Evolutionary conservation across 345 rosid species (phyloP).

Genomic region (Brassica carinata): DNA sequence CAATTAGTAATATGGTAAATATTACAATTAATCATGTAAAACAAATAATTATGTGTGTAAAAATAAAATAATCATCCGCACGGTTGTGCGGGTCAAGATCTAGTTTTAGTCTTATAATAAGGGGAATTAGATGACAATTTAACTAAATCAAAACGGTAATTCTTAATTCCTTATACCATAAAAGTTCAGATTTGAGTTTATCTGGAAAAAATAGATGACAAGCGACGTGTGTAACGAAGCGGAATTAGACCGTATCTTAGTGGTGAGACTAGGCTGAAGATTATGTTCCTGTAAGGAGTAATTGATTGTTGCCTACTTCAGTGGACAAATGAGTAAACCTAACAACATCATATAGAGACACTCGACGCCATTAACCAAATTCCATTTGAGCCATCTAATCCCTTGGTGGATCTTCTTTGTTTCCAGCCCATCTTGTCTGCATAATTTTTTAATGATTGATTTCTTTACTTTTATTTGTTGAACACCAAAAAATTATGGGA

Average conservation of each 20-base stretch:
- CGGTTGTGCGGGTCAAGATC: no score
- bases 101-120: not conserved
- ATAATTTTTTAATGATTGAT: conserved; percentile 18
- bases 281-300: conserved; percentile 5
- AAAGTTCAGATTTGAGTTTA: not conserved
- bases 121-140: not conserved
- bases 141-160: not conserved
- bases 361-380: conserved; percentile 40
- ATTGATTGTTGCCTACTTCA: conserved; percentile 39
- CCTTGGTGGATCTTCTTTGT: conserved; percentile 41
- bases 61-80: no score
- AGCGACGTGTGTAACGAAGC: not conserved
- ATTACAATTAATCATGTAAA: no score
- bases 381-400: conserved; percentile 40
- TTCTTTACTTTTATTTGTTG: not conserved
- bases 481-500: conserved; percentile 8
- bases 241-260: conserved; percentile 13
- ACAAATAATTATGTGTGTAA: no score
- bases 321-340: conserved; percentile 45
- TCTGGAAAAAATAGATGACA: conserved; percentile 16
- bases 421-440: conserved; percentile 44
- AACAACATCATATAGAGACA: conserved; percentile 32
- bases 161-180: not conserved
- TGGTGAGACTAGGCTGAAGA: conserved; percentile 19
- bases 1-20: no score